Conservation (phyloP, 768 basidiomycete genomes). For the Filobasidium floriforme region DNA sequence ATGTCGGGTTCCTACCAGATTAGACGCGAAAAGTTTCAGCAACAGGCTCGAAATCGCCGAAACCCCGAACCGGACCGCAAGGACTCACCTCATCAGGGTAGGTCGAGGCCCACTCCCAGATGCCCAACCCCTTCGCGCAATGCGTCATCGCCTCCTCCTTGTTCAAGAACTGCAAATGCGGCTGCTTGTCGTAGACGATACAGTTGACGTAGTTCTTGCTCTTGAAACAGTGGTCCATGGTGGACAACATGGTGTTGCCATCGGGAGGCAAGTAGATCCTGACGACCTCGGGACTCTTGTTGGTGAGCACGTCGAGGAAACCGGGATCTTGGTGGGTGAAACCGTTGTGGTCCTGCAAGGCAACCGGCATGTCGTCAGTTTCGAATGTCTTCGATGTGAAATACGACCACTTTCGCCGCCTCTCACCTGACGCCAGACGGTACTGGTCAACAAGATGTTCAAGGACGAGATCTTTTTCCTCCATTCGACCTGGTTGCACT, state of each 20-base stretch:
- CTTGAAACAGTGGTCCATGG: constrained; percentile 67
- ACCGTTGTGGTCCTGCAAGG: constrained; percentile 22
- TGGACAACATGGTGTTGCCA: constrained; percentile 69
- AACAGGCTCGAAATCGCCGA: neutral
- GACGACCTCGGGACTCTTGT: constrained; percentile 24
- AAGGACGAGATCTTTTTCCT: constrained; percentile 15
- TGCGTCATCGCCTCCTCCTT: constrained; percentile 23
- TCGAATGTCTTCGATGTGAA: too few species aligned
- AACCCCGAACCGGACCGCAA: neutral
- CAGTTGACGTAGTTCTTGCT: constrained; percentile 60
- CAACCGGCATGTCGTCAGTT: neutral
- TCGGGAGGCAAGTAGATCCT: constrained; percentile 62
- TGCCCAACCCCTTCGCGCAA: constrained; percentile 24
- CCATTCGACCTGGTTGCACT: constrained; percentile 20
- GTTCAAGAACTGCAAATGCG: constrained; percentile 26
- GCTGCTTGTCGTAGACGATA: constrained; percentile 25
- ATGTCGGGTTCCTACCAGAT: constrained; percentile 11
- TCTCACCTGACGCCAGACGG: constrained; percentile 23
- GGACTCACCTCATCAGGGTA: constrained; percentile 8
- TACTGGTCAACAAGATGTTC: constrained; percentile 25
- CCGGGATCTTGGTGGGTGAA: constrained; percentile 26
- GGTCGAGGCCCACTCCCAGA: constrained; percentile 24
- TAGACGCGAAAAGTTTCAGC: neutral
- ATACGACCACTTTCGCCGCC: too few species aligned
- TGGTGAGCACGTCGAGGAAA: constrained; percentile 24